Evolutionary conservation across 108 stramenopile species (phyloP).

Genomic region (Cyclotella cryptica): DNA sequence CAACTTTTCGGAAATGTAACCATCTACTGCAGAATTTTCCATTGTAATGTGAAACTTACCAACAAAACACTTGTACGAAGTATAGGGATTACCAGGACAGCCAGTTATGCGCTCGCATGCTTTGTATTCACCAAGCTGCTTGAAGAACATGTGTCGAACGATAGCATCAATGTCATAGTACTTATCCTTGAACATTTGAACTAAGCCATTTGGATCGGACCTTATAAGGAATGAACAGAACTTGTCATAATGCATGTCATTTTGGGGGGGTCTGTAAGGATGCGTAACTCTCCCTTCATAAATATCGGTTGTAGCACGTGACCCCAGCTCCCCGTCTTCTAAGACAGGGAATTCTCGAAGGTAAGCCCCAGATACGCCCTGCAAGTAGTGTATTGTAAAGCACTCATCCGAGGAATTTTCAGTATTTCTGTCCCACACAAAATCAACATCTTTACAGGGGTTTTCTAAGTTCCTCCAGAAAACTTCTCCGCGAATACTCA

Average conservation of each 20-base stretch:
- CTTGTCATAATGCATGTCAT: background rate
- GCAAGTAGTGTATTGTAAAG: conserved; percentile 23
- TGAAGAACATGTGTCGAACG: conserved; percentile 24
- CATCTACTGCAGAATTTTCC: conserved; percentile 25
- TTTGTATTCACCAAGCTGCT: conserved; percentile 26
- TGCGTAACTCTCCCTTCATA: background rate
- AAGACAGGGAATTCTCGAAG: background rate
- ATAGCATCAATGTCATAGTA: conserved; percentile 31
- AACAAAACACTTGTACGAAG: conserved; percentile 26
- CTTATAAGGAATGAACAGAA: conserved; percentile 27
- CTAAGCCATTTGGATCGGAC: background rate
- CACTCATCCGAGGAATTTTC: conserved; percentile 4
- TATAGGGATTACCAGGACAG: conserved; percentile 17
- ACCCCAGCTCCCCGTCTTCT: background rate
- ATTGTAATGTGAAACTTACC: conserved; percentile 28
- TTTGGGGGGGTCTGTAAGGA: background rate
- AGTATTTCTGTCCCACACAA: conserved; percentile 17
- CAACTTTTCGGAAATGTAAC: conserved; percentile 27
- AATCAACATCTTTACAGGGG: conserved; percentile 18
- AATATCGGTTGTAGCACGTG: background rate
- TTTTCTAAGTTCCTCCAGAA: conserved; percentile 22
- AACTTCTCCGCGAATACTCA: conserved; percentile 14
- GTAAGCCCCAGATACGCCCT: conserved; percentile 18
- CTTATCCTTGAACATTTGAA: conserved; percentile 2
- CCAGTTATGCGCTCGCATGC: conserved; percentile 10